Evolutionary conservation across 768 basidiomycete species (phyloP).

Genomic region (Lentinula detonsa): DNA sequence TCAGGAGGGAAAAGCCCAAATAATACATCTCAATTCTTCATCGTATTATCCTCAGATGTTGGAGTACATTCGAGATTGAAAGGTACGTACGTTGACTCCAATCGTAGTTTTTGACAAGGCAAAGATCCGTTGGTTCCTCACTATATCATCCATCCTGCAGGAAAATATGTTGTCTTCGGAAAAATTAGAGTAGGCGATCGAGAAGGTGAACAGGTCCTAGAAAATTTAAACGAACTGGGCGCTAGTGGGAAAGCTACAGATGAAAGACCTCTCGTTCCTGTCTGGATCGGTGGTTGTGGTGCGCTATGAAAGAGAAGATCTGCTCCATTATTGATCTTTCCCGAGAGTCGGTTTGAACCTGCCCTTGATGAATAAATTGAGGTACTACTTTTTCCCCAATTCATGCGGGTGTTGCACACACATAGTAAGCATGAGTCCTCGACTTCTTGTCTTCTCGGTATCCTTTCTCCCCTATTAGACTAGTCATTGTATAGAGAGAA

Average conservation of each 20-base stretch:
- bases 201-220: constrained; percentile 48
- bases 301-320: not conserved
- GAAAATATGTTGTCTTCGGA: constrained; percentile 12
- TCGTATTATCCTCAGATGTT: constrained; percentile 38
- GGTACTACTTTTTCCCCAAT: not conserved
- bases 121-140: not conserved
- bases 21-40: constrained; percentile 45
- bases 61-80: constrained; percentile 35
- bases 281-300: constrained; percentile 7
- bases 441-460: not conserved
- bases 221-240: constrained; percentile 45
- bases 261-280: constrained; percentile 2
- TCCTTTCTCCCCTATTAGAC: too few relatives aligned
- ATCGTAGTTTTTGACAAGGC: not conserved
- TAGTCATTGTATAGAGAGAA: too few relatives aligned
- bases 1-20: constrained; percentile 36
- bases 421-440: not conserved
- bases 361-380: not conserved
- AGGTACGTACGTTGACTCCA: constrained; percentile 15
- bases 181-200: constrained; percentile 18
- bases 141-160: not conserved
- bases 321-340: not conserved
- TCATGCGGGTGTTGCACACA: not conserved
- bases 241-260: not conserved
- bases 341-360: not conserved